These are phyloP conservation scores for Tricholomella constricta DNA, from an alignment of 768 basidiomycete genomes.

Conservation along the genomic window DNA sequence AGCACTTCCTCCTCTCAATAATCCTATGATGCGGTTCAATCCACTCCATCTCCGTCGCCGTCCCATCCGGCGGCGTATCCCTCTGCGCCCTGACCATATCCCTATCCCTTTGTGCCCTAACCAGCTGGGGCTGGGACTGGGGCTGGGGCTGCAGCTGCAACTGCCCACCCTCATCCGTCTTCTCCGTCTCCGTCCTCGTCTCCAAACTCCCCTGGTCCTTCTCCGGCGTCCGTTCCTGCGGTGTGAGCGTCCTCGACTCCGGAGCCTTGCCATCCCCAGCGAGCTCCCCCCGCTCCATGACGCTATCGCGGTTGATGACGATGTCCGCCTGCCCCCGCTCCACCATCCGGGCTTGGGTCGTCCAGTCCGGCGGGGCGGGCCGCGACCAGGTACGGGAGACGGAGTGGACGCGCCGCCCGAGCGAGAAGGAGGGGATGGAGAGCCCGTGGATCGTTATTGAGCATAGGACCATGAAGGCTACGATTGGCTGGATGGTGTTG, in stretches of 20 bases:
- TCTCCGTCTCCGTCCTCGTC: constrained; percentile 12
- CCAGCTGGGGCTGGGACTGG: too few species aligned
- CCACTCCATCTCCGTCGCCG: constrained; percentile 55
- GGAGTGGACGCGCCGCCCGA: constrained; percentile 87
- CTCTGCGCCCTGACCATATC: too few species aligned
- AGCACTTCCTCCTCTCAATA: constrained; percentile 59
- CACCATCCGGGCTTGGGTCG: constrained; percentile 72
- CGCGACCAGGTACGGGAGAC: constrained; percentile 91
- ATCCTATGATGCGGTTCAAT: constrained; percentile 69
- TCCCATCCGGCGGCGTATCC: constrained; percentile 48
- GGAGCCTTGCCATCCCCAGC: constrained; percentile 14
- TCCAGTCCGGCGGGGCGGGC: constrained; percentile 81
- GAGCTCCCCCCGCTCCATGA: constrained; percentile 43
- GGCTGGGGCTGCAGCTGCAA: too few species aligned
- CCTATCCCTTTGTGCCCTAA: too few species aligned
- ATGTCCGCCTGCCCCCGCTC: constrained; percentile 68
- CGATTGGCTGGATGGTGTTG: constrained; percentile 86
- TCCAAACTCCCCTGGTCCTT: constrained; percentile 20
- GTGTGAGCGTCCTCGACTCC: constrained; percentile 9
- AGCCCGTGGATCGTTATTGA: constrained; percentile 88
- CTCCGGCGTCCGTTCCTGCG: constrained; percentile 13
- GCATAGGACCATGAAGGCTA: constrained; percentile 91
- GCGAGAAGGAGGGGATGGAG: constrained; percentile 93
- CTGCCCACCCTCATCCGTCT: constrained; percentile 16
- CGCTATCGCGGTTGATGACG: constrained; percentile 80